phyloP scores from a whole-genome alignment of 2,329 filamentous ascomycete genomes.

The Trichophyton benhamiae region DNA sequence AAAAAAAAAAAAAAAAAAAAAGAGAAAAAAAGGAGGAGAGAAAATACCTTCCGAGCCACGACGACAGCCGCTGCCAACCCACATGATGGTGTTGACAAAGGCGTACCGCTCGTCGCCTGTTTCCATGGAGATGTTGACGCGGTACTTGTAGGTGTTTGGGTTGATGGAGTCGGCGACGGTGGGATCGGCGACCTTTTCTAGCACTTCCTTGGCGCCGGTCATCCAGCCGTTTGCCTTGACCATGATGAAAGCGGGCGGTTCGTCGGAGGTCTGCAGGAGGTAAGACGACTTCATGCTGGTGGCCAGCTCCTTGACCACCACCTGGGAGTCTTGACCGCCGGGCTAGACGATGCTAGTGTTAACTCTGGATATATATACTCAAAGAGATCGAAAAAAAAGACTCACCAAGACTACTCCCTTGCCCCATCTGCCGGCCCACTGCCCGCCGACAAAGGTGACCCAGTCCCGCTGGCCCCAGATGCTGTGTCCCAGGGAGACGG shows the following conservation, averaged over 20 bases:
- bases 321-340: slow-evolving; percentile 39
- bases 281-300: slow-evolving; percentile 36
- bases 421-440: slow-evolving; percentile 42
- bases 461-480: slow-evolving; percentile 41
- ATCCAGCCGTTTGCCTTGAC: slow-evolving; percentile 38
- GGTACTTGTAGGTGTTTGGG: slow-evolving; percentile 39
- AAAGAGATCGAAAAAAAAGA: neutral
- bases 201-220: slow-evolving; percentile 37
- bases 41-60: slow-evolving; percentile 34
- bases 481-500: slow-evolving; percentile 35
- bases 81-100: slow-evolving; percentile 40
- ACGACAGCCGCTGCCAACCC: slow-evolving; percentile 39
- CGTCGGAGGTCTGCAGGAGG: slow-evolving; percentile 40
- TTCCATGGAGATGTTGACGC: slow-evolving; percentile 37
- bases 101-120: slow-evolving; percentile 40
- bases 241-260: slow-evolving; percentile 38
- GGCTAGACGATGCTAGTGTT: slow-evolving; percentile 23
- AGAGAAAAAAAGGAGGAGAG: neutral
- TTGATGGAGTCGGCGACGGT: slow-evolving; percentile 35
- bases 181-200: slow-evolving; percentile 38
- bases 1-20: too few species aligned
- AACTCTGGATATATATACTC: neutral
- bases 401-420: slow-evolving; percentile 16
- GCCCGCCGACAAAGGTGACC: slow-evolving; percentile 40
- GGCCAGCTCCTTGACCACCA: slow-evolving; percentile 37